These are phyloP conservation scores for Globisporangium echinulatum DNA, from an alignment of 352 stramenopile species.

Conservation along the genomic window DNA sequence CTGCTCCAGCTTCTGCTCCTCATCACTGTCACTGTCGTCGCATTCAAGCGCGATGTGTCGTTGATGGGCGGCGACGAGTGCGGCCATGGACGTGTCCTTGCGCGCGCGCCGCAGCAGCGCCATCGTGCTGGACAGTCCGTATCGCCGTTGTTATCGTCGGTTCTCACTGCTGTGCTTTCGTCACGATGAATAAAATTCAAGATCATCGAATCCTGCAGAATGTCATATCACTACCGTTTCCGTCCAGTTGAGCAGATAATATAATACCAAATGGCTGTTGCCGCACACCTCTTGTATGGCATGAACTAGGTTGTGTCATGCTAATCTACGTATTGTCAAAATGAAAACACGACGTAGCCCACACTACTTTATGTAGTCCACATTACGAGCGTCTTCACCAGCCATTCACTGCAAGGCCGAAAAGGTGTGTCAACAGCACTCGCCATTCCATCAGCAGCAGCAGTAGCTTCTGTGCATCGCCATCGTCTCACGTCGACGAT, in stretches of 20 bases:
- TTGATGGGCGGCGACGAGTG: conserved; percentile 16
- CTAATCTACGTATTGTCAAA: neutral
- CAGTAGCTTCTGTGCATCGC: neutral
- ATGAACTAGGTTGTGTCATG: neutral
- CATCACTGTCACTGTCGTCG: neutral
- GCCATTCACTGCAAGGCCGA: conserved; percentile 4
- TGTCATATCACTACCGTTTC: neutral
- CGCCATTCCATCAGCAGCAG: conserved; percentile 1
- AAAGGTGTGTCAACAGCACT: neutral
- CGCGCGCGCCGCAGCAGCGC: conserved; percentile 15
- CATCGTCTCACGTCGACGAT: conserved; percentile 15
- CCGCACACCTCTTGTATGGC: neutral
- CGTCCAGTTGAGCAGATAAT: neutral
- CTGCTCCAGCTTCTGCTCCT: neutral
- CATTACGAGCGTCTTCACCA: conserved; percentile 5
- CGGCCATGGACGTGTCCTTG: conserved; percentile 20
- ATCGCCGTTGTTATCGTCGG: conserved; percentile 16
- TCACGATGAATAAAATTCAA: too few relatives aligned
- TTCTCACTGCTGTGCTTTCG: neutral
- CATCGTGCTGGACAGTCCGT: neutral
- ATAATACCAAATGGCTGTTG: neutral
- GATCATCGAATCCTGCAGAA: too few relatives aligned
- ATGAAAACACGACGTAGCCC: neutral
- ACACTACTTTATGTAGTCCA: neutral
- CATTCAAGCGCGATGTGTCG: conserved; percentile 11